Evolutionary conservation across 257 asterid species (phyloP), one percentile per base, ranked within the genome.

Genomic region (Cinchona pubescens): DNA sequence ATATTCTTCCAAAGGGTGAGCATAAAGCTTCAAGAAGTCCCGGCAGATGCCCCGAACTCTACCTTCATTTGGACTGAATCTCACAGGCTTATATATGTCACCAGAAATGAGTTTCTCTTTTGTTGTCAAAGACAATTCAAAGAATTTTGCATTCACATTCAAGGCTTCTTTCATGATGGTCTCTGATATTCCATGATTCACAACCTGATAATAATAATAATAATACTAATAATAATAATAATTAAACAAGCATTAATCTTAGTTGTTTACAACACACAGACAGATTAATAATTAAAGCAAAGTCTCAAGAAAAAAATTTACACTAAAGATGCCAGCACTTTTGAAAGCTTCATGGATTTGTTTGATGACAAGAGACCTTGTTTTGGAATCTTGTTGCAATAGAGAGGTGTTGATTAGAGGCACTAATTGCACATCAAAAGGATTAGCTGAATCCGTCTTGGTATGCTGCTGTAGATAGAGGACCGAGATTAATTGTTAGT

Each of bases 181-280:
- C 51, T 53, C 53, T n/a, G 75, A 21, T 71, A 71, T 53, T 61
- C 75, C 75, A 55, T 71, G 75, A 35, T 71, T 71, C 2, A 55
- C 12, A 38, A 71, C 75, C 75, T 71, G 42, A 37, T 13, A 43
- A 5, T 42, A 42, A 42, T n/a, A n/a, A 42, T 11, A 42, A 42
- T 42, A 7, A 42, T 1, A 42, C 45, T 11, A 42, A 42, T 7
- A 42, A 42, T 5, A 42, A 42, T 5, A 42, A 43, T 13, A 43
- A 43, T 9, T 10, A 43, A 43, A 43, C 40, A 37, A 37, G 40
- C 40, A 37, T 37, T 2, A 37, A 37, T 37, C 40, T 37, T 37
- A 37, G 40, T 5, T 37, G 40, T 37, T 37, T 5, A 37, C 4
- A 37, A 37, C 40, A 37, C 5, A 37, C 5, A 2, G 5, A 43